Evolutionary conservation across 345 rosid genomes (phyloP), one percentile per base, ranked within the genome.

Genomic region (Syzygium oleosum): DNA sequence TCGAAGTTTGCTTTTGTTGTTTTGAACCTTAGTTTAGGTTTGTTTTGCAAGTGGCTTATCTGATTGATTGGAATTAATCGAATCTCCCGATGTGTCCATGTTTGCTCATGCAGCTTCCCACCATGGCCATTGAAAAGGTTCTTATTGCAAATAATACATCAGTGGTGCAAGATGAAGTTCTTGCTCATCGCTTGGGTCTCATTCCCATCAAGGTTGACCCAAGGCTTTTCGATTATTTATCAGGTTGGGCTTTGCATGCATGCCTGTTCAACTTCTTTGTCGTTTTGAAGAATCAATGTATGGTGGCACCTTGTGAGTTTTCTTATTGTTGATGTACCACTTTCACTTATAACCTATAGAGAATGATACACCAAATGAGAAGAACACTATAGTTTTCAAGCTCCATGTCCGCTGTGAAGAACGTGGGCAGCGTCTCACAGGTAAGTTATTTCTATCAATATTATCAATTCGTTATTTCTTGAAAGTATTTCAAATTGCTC

Each of bases 121-220:
- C 99, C 27, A 95, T 98, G 98, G 99, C 99, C 85, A 96, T 98
- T 89, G 99, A 98, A 87, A 96, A 96, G 88, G 99, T 98, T 79
- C 87, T 98, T 68, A 90, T 98, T 85, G 98, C 98, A 85, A 93
- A 96, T 89, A 98, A 98, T 89, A 96, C 99, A 51, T 98, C 99
- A 5, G 86, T 96, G 56, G 85, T 98, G 85, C 96, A 94, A 91
- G 99, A 98, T 65, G 99, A 98, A 91, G 98, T 98, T 88, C 98
- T 96, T 91, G 92, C 99, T 79, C 99, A 96, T 86, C 94, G 98
- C 90, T 91, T 98, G 91, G 99, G 99, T 88, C 97, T 97, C 53
- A 91, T 96, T 92, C 99, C 99, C 19, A 91, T 97, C 88, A 87
- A 88, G 29, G 96, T 89, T 86, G 99, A 98, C 88, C 98, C 99